Evolutionary conservation across 2,329 filamentous ascomycete species (phyloP).

Genomic region (Lachnellula occidentalis): DNA sequence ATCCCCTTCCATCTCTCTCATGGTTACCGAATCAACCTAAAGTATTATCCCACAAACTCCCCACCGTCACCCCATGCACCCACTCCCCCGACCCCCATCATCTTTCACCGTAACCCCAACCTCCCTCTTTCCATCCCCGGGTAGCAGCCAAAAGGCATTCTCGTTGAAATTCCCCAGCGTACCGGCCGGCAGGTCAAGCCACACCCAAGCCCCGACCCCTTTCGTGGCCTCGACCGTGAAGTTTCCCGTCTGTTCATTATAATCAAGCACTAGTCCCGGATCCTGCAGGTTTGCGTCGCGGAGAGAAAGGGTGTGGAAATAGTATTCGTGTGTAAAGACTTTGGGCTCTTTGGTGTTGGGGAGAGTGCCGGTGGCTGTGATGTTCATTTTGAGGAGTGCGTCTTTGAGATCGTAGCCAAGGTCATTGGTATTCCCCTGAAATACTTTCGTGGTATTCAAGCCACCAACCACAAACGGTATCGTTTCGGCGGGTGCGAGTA

Average conservation of each 20-base stretch:
- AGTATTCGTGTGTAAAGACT: conserved; percentile 15
- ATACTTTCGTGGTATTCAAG: conserved; percentile 20
- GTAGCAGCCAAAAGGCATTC: conserved; percentile 22
- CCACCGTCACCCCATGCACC: conserved; percentile 12
- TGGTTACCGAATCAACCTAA: neutral
- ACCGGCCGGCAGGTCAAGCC: conserved; percentile 19
- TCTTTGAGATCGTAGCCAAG: conserved; percentile 12
- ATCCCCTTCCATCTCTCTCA: neutral
- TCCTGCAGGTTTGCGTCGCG: conserved; percentile 10
- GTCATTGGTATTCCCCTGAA: conserved; percentile 8
- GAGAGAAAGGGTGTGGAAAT: conserved; percentile 16
- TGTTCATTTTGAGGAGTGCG: conserved; percentile 16
- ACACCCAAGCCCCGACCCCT: conserved; percentile 19
- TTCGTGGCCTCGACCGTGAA: conserved; percentile 16
- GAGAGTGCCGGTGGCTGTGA: conserved; percentile 15
- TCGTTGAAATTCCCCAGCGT: conserved; percentile 17
- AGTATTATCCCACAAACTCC: conserved; percentile 22
- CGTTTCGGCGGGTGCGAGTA: conserved; percentile 24
- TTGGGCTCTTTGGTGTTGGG: conserved; percentile 10
- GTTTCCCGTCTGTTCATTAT: conserved; percentile 4
- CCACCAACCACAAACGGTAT: conserved; percentile 15
- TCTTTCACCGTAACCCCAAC: conserved; percentile 9
- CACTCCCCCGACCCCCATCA: conserved; percentile 11
- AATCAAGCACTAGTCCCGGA: conserved; percentile 10
- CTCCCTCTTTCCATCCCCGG: conserved; percentile 12